These are phyloP conservation scores for Taiwanofungus camphoratus DNA, from an alignment of 1,284 basidiomycete species.

Conservation along the genomic window DNA sequence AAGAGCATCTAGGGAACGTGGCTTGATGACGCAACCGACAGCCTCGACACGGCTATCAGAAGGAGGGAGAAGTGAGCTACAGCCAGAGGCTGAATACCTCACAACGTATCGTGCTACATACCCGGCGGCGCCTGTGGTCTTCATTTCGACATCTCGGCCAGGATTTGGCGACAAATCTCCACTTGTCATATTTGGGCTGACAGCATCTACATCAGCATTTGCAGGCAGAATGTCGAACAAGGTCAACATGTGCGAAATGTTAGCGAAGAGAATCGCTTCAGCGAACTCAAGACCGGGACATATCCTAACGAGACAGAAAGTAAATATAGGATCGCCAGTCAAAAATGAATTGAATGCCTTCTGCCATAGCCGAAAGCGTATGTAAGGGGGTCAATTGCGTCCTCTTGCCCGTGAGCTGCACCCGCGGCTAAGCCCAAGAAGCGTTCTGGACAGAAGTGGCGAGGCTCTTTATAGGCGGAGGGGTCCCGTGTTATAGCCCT, in stretches of 20 bases:
- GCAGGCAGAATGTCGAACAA: background rate
- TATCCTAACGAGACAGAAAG: constrained; percentile 11
- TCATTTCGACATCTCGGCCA: background rate
- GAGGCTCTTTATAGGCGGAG: constrained; percentile 15
- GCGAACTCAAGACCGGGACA: constrained; percentile 22
- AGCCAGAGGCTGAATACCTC: background rate
- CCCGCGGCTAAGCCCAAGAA: constrained; percentile 8
- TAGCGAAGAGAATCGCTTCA: constrained; percentile 2
- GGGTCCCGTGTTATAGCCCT: constrained; percentile 25
- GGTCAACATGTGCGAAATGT: background rate
- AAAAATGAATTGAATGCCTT: constrained; percentile 8
- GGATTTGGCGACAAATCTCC: background rate
- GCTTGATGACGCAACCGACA: background rate
- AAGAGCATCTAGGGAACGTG: background rate
- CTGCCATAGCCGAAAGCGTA: constrained; percentile 19
- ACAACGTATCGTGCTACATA: background rate
- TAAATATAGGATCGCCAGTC: background rate
- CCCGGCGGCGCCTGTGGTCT: constrained; percentile 1
- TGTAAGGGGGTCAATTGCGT: constrained; percentile 5
- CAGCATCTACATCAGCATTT: no score
- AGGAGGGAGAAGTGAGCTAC: background rate
- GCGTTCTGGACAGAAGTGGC: constrained; percentile 18
- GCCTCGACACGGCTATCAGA: background rate
- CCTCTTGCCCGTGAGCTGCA: constrained; percentile 1
- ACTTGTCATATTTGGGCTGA: no score